A percentile compares a stretch with the other conserved stretches of the same genome.
These are phyloP conservation scores for Rugonectria rugulosa DNA, from an alignment of 2,329 filamentous ascomycete species.

Conservation along the genomic window DNA sequence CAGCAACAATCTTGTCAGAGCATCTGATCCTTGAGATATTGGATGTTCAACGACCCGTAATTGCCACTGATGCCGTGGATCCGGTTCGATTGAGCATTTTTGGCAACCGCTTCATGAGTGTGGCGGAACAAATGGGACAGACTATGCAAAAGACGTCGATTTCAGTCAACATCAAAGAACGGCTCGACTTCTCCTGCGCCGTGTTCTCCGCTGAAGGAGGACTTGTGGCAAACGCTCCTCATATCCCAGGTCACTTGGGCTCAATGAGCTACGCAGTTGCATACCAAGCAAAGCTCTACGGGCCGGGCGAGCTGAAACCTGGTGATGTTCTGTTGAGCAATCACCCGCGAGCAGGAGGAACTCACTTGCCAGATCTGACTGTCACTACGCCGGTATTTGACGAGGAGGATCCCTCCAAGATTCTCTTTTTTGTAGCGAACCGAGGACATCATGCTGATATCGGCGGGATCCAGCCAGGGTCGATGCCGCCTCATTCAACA, in stretches of 20 bases:
- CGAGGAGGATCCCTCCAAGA: conserved; percentile 37
- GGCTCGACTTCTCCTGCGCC: conserved; percentile 80
- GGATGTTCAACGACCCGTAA: conserved; percentile 27
- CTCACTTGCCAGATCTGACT: conserved; percentile 40
- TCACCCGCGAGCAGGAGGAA: conserved; percentile 57
- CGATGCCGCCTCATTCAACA: conserved; percentile 75
- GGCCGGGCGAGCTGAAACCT: conserved; percentile 69
- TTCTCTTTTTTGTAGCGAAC: conserved; percentile 45
- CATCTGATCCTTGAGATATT: conserved; percentile 47
- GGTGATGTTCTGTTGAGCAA: conserved; percentile 78
- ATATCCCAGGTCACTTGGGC: conserved; percentile 78
- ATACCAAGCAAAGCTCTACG: conserved; percentile 73
- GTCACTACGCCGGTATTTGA: conserved; percentile 42
- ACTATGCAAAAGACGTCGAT: conserved; percentile 80
- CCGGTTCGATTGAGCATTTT: conserved; percentile 79
- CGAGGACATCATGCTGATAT: conserved; percentile 46
- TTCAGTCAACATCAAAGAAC: conserved; percentile 79
- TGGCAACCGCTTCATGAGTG: conserved; percentile 81
- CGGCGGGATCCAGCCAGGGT: conserved; percentile 73
- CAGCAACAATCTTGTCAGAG: conserved; percentile 43
- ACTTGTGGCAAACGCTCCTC: conserved; percentile 76
- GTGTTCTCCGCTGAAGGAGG: conserved; percentile 77
- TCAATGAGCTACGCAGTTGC: conserved; percentile 79
- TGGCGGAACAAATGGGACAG: conserved; percentile 82
- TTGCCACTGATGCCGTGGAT: conserved; percentile 60